These are phyloP conservation scores for Ceratobasidium sp. DNA, from an alignment of 1,284 basidiomycete species.

Conservation along the genomic window DNA sequence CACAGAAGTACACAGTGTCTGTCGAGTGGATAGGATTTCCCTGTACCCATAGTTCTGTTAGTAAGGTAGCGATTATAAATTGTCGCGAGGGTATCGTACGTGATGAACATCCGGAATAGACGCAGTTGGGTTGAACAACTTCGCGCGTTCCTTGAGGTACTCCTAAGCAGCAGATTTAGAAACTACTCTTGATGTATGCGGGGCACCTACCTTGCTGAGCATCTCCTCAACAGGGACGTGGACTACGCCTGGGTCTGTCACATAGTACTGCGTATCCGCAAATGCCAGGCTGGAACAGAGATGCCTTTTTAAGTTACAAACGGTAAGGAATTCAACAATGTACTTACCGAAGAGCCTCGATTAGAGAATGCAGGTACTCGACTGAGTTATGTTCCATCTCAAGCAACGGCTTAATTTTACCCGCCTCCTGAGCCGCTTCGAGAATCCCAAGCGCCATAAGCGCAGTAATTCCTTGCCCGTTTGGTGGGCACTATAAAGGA, in stretches of 20 bases:
- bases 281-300: constrained; percentile 41
- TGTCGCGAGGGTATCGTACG: constrained; percentile 58
- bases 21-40: constrained; percentile 85
- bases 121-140: constrained; percentile 78
- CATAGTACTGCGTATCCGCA: constrained; percentile 86
- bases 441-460: constrained; percentile 93
- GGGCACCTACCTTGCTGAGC: constrained; percentile 74
- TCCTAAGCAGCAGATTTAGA: constrained; percentile 61
- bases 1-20: constrained; percentile 95
- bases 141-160: constrained; percentile 86
- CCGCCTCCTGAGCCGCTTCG: constrained; percentile 84
- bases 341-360: constrained; percentile 81
- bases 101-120: constrained; percentile 77
- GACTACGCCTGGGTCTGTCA: constrained; percentile 85
- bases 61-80: neutral
- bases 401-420: constrained; percentile 75
- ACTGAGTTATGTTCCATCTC: constrained; percentile 89
- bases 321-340: constrained; percentile 50
- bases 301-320: constrained; percentile 22
- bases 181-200: neutral
- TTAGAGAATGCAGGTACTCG: constrained; percentile 88
- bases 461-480: constrained; percentile 96
- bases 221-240: constrained; percentile 83
- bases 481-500: constrained; percentile 82
- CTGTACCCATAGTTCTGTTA: constrained; percentile 57